These are phyloP conservation scores for Tetrapisispora nanseiensis DNA, from an alignment of 805 yeast species.

Conservation along the genomic window DNA sequence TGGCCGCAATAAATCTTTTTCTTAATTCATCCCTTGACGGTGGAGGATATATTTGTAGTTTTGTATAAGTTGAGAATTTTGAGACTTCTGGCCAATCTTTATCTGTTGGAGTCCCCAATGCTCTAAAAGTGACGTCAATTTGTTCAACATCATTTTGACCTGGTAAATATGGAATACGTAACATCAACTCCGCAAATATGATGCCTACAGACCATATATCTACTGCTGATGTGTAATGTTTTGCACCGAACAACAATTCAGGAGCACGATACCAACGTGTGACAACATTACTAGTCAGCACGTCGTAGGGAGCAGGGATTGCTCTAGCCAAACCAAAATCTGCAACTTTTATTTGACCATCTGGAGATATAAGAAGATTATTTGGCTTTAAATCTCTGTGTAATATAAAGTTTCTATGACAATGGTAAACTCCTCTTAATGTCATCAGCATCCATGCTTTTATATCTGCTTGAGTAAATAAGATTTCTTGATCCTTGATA, in stretches of 20 bases:
- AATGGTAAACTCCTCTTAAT: slow-evolving; percentile 86
- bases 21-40: slow-evolving; percentile 75
- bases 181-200: slow-evolving; percentile 92
- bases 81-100: slow-evolving; percentile 86
- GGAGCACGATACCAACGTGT: slow-evolving; percentile 98
- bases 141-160: slow-evolving; percentile 89
- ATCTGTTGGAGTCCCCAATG: slow-evolving; percentile 93
- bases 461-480: slow-evolving; percentile 78
- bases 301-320: slow-evolving; percentile 65
- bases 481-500: slow-evolving; percentile 65
- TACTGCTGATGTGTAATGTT: slow-evolving; percentile 79
- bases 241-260: slow-evolving; percentile 78
- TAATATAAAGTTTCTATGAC: slow-evolving; percentile 81
- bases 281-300: slow-evolving; percentile 85
- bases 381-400: slow-evolving; percentile 94
- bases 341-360: slow-evolving; percentile 84
- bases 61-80: slow-evolving; percentile 63
- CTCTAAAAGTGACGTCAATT: slow-evolving; percentile 85
- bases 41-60: slow-evolving; percentile 66
- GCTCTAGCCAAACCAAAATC: slow-evolving; percentile 85
- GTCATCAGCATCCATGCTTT: slow-evolving; percentile 95
- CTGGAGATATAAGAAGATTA: slow-evolving; percentile 76
- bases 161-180: slow-evolving; percentile 89
- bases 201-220: slow-evolving; percentile 97
- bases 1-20: slow-evolving; percentile 81